Conservation (phyloP, 805 yeast species). For the Starmerella stigmatis region DNA sequence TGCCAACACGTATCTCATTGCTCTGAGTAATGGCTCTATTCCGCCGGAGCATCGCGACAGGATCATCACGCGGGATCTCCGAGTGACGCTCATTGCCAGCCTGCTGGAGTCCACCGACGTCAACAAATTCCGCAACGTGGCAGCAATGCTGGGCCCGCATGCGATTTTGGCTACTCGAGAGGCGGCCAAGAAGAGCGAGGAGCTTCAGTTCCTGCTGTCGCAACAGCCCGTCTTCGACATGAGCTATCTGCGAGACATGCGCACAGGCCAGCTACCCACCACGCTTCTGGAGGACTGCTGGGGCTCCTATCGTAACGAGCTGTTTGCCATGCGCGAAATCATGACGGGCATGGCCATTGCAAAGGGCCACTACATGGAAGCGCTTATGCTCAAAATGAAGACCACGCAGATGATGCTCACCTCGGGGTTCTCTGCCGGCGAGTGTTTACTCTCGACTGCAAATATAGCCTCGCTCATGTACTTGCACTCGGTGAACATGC, state of each 20-base stretch:
- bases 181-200: slow-evolving; percentile 33
- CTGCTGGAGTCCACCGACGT: slow-evolving; percentile 30
- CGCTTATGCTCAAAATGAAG: slow-evolving; percentile 49
- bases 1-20: slow-evolving; percentile 40
- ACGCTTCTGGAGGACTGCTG: slow-evolving; percentile 11
- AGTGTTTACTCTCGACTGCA: slow-evolving; percentile 52
- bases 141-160: slow-evolving; percentile 49
- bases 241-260: slow-evolving; percentile 17
- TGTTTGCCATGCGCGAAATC: slow-evolving; percentile 66
- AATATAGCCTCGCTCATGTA: slow-evolving; percentile 61
- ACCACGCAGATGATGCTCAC: slow-evolving; percentile 64
- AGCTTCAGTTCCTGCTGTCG: slow-evolving; percentile 22
- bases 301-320: slow-evolving; percentile 54
- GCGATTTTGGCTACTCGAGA: slow-evolving; percentile 57
- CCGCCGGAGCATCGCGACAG: slow-evolving; percentile 41
- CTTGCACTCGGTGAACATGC: slow-evolving; percentile 36
- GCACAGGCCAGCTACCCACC: slow-evolving; percentile 13
- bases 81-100: slow-evolving; percentile 59
- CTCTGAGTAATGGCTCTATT: slow-evolving; percentile 41
- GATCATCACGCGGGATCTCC: slow-evolving; percentile 55
- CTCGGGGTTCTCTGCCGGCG: slow-evolving; percentile 57
- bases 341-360: slow-evolving; percentile 61
- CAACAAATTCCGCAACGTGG: slow-evolving; percentile 12
- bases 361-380: slow-evolving; percentile 54
- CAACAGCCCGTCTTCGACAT: slow-evolving; percentile 17